A percentile compares a stretch with the other conserved stretches of the same genome.
Evolutionary conservation across 345 rosid species (phyloP).

Genomic region (Psidium guajava): DNA sequence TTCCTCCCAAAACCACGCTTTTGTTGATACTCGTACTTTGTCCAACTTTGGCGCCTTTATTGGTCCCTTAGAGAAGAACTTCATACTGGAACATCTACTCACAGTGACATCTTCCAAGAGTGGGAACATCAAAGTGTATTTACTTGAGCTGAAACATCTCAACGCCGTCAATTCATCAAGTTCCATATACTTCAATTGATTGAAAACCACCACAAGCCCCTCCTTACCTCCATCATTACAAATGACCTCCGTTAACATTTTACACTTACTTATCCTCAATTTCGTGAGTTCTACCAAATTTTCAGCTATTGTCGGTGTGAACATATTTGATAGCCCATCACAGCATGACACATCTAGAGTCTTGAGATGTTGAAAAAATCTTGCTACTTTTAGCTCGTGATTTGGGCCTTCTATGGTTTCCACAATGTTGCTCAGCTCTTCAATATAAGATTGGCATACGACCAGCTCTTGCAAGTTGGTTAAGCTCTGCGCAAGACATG

Average conservation of each 20-base stretch:
- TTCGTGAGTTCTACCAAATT: not conserved
- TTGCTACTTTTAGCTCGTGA: not conserved
- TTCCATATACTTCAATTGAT: not conserved
- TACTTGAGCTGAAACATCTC: not conserved
- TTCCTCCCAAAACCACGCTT: not conserved
- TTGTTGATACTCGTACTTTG: not conserved
- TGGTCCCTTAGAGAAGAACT: not conserved
- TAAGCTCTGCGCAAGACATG: not conserved
- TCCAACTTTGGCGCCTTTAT: not conserved
- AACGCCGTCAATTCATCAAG: not conserved
- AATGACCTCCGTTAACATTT: not conserved
- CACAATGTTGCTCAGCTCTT: not conserved
- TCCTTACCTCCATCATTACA: not conserved
- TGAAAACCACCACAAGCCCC: not conserved
- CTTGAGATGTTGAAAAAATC: not conserved
- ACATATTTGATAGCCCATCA: not conserved
- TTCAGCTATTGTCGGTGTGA: not conserved
- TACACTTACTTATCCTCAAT: not conserved
- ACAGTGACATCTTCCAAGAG: not conserved
- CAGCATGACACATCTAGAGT: not conserved
- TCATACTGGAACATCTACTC: not conserved
- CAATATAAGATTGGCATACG: accelerated
- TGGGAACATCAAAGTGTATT: not conserved
- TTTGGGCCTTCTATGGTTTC: not conserved
- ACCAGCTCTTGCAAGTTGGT: not conserved